These are phyloP conservation scores for Houttuynia cordata DNA, from an alignment of 164 flowering plant genomes.

Conservation along the genomic window DNA sequence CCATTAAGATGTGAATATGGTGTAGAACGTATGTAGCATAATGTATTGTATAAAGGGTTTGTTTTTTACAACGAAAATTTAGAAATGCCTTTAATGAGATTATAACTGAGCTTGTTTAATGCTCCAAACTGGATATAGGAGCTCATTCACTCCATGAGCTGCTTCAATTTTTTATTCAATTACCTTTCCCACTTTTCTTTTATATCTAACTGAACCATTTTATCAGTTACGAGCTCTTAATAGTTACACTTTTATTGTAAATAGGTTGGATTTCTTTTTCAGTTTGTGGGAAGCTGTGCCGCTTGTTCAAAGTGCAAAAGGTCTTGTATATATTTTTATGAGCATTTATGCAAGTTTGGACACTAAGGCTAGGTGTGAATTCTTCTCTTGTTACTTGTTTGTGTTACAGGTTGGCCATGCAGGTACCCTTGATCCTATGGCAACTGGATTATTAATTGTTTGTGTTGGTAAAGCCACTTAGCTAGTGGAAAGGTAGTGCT, in stretches of 20 bases:
- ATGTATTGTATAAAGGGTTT: too few relatives aligned
- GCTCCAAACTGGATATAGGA: not conserved
- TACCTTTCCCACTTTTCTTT: not conserved
- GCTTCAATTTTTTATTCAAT: not conserved
- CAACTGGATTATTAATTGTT: constrained; percentile 91
- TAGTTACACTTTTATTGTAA: not conserved
- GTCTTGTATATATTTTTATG: constrained; percentile 17
- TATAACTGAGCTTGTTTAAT: too few relatives aligned
- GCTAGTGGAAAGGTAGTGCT: constrained; percentile 63
- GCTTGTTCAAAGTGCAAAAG: constrained; percentile 85
- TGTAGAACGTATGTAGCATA: too few relatives aligned
- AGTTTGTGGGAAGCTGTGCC: constrained; percentile 94
- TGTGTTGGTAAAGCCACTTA: constrained; percentile 97
- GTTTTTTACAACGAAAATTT: too few relatives aligned
- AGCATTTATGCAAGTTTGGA: constrained; percentile 1
- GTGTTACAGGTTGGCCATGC: constrained; percentile 85
- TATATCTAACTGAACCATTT: not conserved
- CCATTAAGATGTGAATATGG: too few relatives aligned
- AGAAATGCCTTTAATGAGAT: too few relatives aligned
- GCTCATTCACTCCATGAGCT: not conserved
- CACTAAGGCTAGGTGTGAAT: not conserved
- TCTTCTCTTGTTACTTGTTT: not conserved
- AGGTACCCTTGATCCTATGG: constrained; percentile 99
- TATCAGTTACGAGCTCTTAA: not conserved
- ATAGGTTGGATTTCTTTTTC: constrained; percentile 99